Evolutionary conservation across 1,139 yeast genomes (phyloP), one percentile per base, ranked within the genome.

Genomic region (Geotrichum siamense): DNA sequence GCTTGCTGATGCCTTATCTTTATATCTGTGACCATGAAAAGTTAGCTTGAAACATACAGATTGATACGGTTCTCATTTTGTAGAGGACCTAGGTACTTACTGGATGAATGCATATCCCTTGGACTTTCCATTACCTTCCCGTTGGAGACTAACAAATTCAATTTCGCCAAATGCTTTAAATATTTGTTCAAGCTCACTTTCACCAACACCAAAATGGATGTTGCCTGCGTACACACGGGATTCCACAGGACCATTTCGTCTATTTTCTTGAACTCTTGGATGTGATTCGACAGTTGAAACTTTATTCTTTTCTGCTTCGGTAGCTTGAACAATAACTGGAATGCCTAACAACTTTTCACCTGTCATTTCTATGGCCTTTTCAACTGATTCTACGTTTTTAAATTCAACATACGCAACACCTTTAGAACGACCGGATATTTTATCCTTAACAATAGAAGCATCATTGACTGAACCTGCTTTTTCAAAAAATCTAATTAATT

Each of bases 351-450:
- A 53, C 35, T 52, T 54, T 46, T 62, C 59, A 17, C 69, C 69
- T 5, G 68, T 62, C 53, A 65, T 46, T 22, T 51, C 54, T 22
- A 65, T 50, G 1, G 69, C 69, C 37, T 54, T 54, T 10, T 55
- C 49, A 1, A 65, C 66, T 2, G 63, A 47, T 23, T 57, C 64
- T n/a, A 50, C 49, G 25, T 60, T 51, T 13, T 52, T 50, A 44
- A 64, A 65, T 45, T 64, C 69, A n/a, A 64, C 67, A 51, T 62
- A 64, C 8, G 65, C 69, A 25, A 64, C 63, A 10, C 68, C 69
- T 42, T 63, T 64, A 3, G 68, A 62, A 5, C 68, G 54, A 23
- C 63, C 62, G 20, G 63, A 55, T 15, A 55, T 45, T n/a, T 61
- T 52, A 47, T 65, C 69, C 44, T 62, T 63, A 37, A 65, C 67